Evolutionary conservation across 805 yeast genomes (phyloP).

Genomic region (Wickerhamiella shivajii): DNA sequence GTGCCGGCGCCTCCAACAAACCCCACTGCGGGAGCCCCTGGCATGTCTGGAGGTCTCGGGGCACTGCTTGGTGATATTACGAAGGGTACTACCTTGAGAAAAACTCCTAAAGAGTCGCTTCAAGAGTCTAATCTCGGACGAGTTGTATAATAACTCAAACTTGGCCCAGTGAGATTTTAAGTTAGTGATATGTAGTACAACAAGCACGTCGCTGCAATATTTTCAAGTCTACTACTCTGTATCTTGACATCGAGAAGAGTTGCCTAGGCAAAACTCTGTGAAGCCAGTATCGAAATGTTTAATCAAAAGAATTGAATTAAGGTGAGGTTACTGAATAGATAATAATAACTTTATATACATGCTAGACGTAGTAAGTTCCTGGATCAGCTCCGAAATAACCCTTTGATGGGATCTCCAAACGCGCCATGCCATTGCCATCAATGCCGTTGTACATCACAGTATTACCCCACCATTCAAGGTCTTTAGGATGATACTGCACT

Average conservation of each 20-base stretch:
- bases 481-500: constrained; percentile 29
- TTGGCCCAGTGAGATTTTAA: too few species aligned
- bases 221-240: too few species aligned
- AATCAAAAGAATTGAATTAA: too few species aligned
- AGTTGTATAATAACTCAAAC: constrained; percentile 20
- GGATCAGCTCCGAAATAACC: constrained; percentile 23
- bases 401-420: constrained; percentile 13
- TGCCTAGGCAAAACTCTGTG: too few species aligned
- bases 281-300: too few species aligned
- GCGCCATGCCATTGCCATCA: constrained; percentile 12
- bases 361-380: constrained; percentile 11
- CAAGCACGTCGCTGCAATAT: too few species aligned
- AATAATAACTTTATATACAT: background rate
- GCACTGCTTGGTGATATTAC: constrained; percentile 25
- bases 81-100: constrained; percentile 21
- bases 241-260: too few species aligned
- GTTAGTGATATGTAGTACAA: too few species aligned
- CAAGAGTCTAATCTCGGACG: constrained; percentile 18
- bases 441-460: constrained; percentile 16
- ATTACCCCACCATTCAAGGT: constrained; percentile 53
- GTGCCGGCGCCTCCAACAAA: constrained; percentile 22
- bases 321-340: too few species aligned
- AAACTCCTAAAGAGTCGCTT: constrained; percentile 21
- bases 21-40: constrained; percentile 15
- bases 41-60: constrained; percentile 23